A percentile compares a stretch with the other conserved stretches of the same genome.
Conservation (phyloP, 202 grass and related monocot species). For the Setaria italica region DNA sequence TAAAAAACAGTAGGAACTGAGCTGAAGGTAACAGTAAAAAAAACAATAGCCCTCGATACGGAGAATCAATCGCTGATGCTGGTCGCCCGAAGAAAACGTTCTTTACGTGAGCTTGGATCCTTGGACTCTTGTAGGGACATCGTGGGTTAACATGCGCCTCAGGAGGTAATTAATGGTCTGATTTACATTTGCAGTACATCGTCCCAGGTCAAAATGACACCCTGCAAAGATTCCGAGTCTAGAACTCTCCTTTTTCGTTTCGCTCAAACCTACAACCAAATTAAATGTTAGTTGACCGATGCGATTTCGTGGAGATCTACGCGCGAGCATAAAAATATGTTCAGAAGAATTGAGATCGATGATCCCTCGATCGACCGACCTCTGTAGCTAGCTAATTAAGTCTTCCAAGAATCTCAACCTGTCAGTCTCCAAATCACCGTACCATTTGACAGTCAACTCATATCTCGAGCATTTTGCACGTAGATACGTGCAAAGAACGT, state of each 20-base stretch:
- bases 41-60: no score
- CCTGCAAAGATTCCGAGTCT: background rate
- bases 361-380: background rate
- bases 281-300: constrained; percentile 40
- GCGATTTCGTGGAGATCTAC: constrained; percentile 35
- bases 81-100: no score
- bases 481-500: background rate
- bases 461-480: background rate
- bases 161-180: no score
- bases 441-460: background rate
- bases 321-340: background rate
- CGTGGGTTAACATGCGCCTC: no score
- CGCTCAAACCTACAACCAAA: background rate
- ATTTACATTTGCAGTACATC: no score
- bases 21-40: no score
- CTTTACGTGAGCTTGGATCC: no score
- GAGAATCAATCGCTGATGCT: no score
- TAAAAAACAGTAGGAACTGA: no score
- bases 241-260: background rate
- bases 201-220: background rate
- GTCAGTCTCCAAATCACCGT: background rate
- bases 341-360: constrained; percentile 16
- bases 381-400: background rate
- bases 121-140: no score
- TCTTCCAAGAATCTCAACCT: constrained; percentile 15